Conservation (phyloP, 768 basidiomycete genomes). For the Gyrodon lividus region DNA sequence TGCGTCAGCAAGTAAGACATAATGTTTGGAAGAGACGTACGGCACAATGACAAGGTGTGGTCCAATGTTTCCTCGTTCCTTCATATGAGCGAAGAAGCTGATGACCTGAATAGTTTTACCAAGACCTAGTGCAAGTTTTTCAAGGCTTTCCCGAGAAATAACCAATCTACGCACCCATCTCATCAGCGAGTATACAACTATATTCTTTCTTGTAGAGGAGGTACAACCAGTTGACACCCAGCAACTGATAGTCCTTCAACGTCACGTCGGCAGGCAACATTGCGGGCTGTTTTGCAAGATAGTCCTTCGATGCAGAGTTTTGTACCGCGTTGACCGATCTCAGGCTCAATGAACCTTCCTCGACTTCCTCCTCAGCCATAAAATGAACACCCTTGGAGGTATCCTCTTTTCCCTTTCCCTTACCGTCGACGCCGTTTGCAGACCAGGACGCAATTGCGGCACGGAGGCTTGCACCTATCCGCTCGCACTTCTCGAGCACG, state of each 20-base stretch:
- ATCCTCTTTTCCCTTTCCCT: conserved; percentile 42
- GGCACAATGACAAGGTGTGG: conserved; percentile 96
- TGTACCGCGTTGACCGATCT: conserved; percentile 43
- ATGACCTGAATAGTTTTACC: conserved; percentile 99
- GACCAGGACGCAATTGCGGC: conserved; percentile 81
- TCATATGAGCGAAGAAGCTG: conserved; percentile 89
- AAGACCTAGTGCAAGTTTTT: conserved; percentile 56
- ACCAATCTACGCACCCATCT: conserved; percentile 77
- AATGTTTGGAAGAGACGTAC: conserved; percentile 46
- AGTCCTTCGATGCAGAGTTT: conserved; percentile 52
- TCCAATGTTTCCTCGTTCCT: conserved; percentile 72
- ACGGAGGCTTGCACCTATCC: conserved; percentile 73
- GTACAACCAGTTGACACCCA: conserved; percentile 98
- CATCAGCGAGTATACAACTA: conserved; percentile 97
- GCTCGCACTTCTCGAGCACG: conserved; percentile 86
- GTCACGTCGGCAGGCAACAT: conserved; percentile 62
- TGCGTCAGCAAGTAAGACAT: conserved; percentile 6
- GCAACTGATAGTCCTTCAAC: conserved; percentile 94
- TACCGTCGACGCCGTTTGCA: conserved; percentile 27
- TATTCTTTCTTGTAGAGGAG: conserved; percentile 75
- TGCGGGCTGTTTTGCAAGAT: conserved; percentile 73
- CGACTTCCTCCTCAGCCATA: conserved; percentile 37
- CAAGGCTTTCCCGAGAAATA: neutral
- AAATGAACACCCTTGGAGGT: conserved; percentile 17
- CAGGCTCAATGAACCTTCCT: conserved; percentile 65